These are phyloP conservation scores for Salicornia ramosissima DNA, from an alignment of 148 eudicot genomes.

Conservation along the genomic window DNA sequence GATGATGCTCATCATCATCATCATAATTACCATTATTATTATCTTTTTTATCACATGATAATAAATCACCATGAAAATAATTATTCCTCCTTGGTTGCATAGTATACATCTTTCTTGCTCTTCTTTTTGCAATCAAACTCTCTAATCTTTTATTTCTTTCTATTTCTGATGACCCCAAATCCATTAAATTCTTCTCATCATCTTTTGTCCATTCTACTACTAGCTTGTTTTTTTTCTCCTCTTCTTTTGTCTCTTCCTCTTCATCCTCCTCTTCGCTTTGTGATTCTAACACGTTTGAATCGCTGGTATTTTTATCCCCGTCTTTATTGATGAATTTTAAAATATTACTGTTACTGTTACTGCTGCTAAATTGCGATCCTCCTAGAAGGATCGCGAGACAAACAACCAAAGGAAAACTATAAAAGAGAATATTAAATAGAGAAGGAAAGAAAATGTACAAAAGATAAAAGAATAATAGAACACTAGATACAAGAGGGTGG, in stretches of 20 bases:
- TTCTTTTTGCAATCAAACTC: conserved; percentile 59
- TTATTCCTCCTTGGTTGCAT: conserved; percentile 40
- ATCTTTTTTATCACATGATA: too few relatives aligned
- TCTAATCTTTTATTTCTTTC: conserved; percentile 68
- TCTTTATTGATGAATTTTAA: not conserved
- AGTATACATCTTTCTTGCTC: conserved; percentile 45
- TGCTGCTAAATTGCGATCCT: conserved; percentile 12
- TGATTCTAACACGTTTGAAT: conserved; percentile 24
- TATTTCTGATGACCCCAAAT: conserved; percentile 51
- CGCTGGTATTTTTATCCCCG: conserved; percentile 20
- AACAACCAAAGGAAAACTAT: conserved; percentile 41
- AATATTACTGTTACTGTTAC: not conserved
- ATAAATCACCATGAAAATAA: too few relatives aligned
- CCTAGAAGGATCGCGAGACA: conserved; percentile 34
- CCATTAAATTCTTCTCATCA: conserved; percentile 50
- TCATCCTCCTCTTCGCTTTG: conserved; percentile 37
- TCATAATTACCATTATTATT: too few relatives aligned
- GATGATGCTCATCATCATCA: conserved; percentile 18
- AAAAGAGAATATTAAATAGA: conserved; percentile 46
- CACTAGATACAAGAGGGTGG: conserved; percentile 39
- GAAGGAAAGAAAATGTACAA: conserved; percentile 49
- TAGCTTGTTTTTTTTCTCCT: conserved; percentile 32
- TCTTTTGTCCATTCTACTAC: conserved; percentile 50
- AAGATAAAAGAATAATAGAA: conserved; percentile 38
- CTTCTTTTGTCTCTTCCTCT: conserved; percentile 36